Evolutionary conservation across 139 green algal genomes (phyloP), one percentile per base, ranked within the genome.

Genomic region (Tetraselmis chui): DNA sequence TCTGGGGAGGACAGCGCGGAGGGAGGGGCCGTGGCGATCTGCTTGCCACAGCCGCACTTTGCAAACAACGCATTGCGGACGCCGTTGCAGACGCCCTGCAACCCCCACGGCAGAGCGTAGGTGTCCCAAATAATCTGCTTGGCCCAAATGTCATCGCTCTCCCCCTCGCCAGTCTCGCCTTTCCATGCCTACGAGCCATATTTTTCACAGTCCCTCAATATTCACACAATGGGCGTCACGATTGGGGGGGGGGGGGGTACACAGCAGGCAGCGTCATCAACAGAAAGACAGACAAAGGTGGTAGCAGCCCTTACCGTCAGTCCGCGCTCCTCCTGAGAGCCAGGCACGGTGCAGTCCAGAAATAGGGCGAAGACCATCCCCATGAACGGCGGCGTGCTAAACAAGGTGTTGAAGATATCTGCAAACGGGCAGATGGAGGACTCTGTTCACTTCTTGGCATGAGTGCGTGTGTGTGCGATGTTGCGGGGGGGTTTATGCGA

Each of bases 291-390:
- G n/a, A n/a, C n/a, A n/a, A n/a, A n/a, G n/a, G n/a, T n/a, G n/a
- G n/a, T n/a, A n/a, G n/a, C n/a, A n/a, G n/a, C n/a, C 82, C 85
- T 85, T 0, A 79, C 58, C 29, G 87, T 26, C 1, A 59, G 23
- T 2, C 29, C 75, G 23, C 82, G 58, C 78, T 87, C 79, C 30
- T 75, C 59, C 0, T 31, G 5, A 0, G 76, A 84, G 24, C 76
- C 84, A 0, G 86, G 83, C 24, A 94, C 85, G 2, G 86, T 90
- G 82, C 91, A 91, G 84, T 94, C 91, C 31, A 94, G 82, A n/a
- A 94, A 75, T 78, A 94, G 79, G 26, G 90, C 88, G 0, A 89
- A 77, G 26, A 94, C 81, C 1, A 94, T 87, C 0, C 85, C 59
- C 23, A 94, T 90, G 0, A 87, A 90, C 18, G 88, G 87, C 5